phyloP scores from a whole-genome alignment of 257 asterid genomes.

The Lycium ferocissimum region DNA sequence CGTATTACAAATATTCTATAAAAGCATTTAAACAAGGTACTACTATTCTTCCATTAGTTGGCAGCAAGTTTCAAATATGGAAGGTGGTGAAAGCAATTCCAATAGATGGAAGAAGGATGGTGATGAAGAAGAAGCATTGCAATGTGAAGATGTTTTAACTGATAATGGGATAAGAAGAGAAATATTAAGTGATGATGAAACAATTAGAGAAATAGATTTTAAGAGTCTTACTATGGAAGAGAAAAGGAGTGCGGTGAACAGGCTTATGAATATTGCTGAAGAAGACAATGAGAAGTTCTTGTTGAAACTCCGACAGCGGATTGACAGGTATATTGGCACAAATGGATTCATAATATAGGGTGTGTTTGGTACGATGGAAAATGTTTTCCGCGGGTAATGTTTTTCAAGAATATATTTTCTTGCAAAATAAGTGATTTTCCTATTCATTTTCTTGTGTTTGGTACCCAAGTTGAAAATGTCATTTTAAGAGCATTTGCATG shows the following conservation, averaged over 20 bases:
- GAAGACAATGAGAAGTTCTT: conserved; percentile 74
- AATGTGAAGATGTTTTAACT: background rate
- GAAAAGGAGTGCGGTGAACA: conserved; percentile 55
- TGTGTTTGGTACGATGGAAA: too few relatives aligned
- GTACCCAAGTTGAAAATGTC: too few relatives aligned
- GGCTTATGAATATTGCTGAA: conserved; percentile 59
- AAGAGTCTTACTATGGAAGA: conserved; percentile 20
- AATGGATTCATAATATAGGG: too few relatives aligned
- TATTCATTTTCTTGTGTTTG: too few relatives aligned
- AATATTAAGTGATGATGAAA: background rate
- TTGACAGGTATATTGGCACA: conserved; percentile 47
- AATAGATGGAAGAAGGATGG: background rate
- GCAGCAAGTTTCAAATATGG: background rate
- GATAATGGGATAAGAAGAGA: background rate
- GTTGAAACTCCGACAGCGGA: conserved; percentile 55
- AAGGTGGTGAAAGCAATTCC: background rate
- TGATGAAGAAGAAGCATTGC: background rate
- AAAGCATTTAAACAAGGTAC: background rate
- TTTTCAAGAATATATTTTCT: too few relatives aligned
- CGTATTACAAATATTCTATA: background rate
- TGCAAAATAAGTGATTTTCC: too few relatives aligned
- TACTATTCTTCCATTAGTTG: background rate
- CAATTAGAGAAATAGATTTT: background rate
- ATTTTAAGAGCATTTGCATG: too few relatives aligned
- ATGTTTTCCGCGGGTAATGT: too few relatives aligned